Evolutionary conservation across 2,329 filamentous ascomycete species (phyloP), one percentile per base, ranked within the genome.

Genomic region (Colletotrichum sp.): DNA sequence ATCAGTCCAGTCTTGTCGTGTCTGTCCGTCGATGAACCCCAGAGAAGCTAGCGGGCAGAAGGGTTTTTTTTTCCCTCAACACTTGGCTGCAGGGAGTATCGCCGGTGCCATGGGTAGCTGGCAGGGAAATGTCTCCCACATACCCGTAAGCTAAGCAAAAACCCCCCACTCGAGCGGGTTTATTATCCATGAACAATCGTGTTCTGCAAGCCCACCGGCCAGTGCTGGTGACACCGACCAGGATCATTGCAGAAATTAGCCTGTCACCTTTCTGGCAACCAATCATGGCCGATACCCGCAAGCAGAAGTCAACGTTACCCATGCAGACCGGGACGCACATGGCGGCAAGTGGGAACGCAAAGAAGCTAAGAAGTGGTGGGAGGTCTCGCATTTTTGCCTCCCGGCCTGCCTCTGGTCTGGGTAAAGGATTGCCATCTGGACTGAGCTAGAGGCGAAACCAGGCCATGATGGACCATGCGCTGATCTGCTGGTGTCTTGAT

Each of bases 1-100:
- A 57, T 21, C 39, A 57, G 28, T n/a, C 64, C 39, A 49, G 44
- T 52, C 44, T n/a, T 2, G 21, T 68, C 44, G 13, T 21, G 24
- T 13, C 30, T 30, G 15, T 30, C 24, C 34, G 12, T 39, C 32
- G 8, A 67, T n/a, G 18, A 34, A 32, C 52, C 52, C 34, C 18
- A 55, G 24, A 28, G 62, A n/a, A 60, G 34, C 30, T 36, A 63
- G 70, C 57, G 24, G 44, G 62, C 26, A 49, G 36, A 63, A 71
- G n/a, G 28, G 5, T 34, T 66, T 66, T 72, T 66, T 72, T 75
- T 63, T 24, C 69, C 69, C 69, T 72, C 72, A 71, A 39, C 49
- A 59, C 72, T 68, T 75, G 69, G 69, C 63, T 75, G 72, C 72
- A 75, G 68, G 72, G 72, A 71, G 59, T 24, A 64, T 60, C 69